A percentile compares a stretch with the other conserved stretches of the same genome.
Evolutionary conservation across 306 rosid species (phyloP).

Genomic region (Alnus rubra): DNA sequence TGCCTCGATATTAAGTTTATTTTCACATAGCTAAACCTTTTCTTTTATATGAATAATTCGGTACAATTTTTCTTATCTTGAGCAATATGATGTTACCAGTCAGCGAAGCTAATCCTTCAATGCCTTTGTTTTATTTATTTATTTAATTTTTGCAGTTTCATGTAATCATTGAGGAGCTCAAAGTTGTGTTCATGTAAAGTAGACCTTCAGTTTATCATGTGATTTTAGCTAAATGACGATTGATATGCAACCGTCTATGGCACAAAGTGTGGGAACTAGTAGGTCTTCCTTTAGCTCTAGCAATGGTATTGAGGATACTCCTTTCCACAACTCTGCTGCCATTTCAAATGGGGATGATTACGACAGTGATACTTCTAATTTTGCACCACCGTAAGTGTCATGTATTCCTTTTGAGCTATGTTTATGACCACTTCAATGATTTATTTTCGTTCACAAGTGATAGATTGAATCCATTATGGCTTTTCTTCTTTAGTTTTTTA

Average conservation of each 20-base stretch:
- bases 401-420: not conserved
- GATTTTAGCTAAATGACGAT: slow-evolving; percentile 52
- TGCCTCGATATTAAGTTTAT: not conserved
- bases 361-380: slow-evolving; percentile 67
- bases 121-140: not conserved
- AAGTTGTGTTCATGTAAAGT: slow-evolving; percentile 31
- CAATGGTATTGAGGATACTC: slow-evolving; percentile 57
- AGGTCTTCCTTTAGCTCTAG: slow-evolving; percentile 64
- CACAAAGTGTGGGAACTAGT: slow-evolving; percentile 65
- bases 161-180: slow-evolving; percentile 23
- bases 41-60: not conserved
- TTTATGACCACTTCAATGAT: not conserved
- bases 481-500: not conserved
- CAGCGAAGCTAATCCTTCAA: slow-evolving; percentile 7
- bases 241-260: slow-evolving; percentile 54
- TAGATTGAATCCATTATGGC: not conserved
- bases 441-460: not conserved
- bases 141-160: slow-evolving; percentile 13
- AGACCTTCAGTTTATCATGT: slow-evolving; percentile 21
- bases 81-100: slow-evolving; percentile 7
- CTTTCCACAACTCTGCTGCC: slow-evolving; percentile 45
- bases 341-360: slow-evolving; percentile 62
- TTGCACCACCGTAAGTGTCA: slow-evolving; percentile 76
- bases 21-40: not conserved
- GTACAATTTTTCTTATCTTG: not conserved